These are phyloP conservation scores for Xylariaceae sp. DNA, from an alignment of 2,329 filamentous ascomycete species.

Conservation along the genomic window DNA sequence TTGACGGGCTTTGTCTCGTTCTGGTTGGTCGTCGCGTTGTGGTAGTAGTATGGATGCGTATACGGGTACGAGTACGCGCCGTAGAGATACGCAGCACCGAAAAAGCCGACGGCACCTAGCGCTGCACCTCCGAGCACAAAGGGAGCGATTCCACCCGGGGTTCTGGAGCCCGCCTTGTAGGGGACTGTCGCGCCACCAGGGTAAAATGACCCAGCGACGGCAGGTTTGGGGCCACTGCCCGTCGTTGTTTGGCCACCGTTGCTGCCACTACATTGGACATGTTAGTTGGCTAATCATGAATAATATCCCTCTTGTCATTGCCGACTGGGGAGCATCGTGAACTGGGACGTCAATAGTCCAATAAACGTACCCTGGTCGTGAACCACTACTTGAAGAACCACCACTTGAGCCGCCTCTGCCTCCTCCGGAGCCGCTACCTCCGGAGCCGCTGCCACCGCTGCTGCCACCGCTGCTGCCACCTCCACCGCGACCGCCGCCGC, in stretches of 20 bases:
- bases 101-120: constrained; percentile 63
- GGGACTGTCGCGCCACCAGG: constrained; percentile 67
- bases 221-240: constrained; percentile 63
- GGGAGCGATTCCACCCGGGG: constrained; percentile 58
- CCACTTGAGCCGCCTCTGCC: constrained; percentile 23
- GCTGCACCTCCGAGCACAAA: constrained; percentile 55
- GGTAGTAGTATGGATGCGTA: constrained; percentile 51
- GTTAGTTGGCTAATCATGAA: constrained; percentile 9
- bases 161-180: constrained; percentile 61
- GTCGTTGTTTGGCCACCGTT: constrained; percentile 58
- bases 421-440: not conserved
- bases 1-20: constrained; percentile 66
- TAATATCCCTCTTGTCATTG: not conserved
- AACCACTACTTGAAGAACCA: not conserved
- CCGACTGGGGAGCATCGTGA: not conserved
- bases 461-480: constrained; percentile 37
- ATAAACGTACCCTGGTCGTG: constrained; percentile 13
- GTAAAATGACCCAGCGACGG: constrained; percentile 68
- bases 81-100: constrained; percentile 64
- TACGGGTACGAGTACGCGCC: constrained; percentile 62
- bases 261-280: constrained; percentile 44
- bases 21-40: constrained; percentile 56
- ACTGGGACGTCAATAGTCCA: not conserved
- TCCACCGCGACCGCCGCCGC: constrained; percentile 52
- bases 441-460: constrained; percentile 23